Percentiles rank a stretch among this genome's conserved stretches.
Conservation (phyloP, 805 yeast genomes). For the Komagataella kurtzmanii region DNA sequence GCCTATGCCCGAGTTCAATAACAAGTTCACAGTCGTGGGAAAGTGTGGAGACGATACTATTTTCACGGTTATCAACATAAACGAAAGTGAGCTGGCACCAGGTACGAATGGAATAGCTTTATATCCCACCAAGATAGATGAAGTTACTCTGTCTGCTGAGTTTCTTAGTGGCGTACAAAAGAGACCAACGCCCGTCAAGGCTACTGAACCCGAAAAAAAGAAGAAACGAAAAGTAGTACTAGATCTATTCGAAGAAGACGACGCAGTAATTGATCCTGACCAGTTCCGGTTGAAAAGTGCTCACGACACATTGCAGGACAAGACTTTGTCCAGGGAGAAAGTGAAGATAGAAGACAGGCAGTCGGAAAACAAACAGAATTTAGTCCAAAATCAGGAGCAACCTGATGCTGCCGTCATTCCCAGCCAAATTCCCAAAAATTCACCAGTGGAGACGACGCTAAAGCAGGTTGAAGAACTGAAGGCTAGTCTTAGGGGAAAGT, state of each 20-base stretch:
- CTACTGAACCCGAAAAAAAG: not conserved
- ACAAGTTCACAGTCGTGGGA: constrained; percentile 38
- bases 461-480: not conserved
- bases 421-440: not conserved
- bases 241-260: not conserved
- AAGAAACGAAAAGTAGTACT: not conserved
- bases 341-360: not conserved
- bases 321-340: not conserved
- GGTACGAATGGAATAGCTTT: constrained; percentile 22
- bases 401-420: not conserved
- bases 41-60: constrained; percentile 42
- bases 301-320: not conserved
- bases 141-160: constrained; percentile 26
- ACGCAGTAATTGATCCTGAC: not conserved
- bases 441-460: not conserved
- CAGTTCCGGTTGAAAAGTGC: not conserved
- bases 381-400: not conserved
- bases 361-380: not conserved
- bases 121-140: constrained; percentile 33
- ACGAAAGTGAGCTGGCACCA: constrained; percentile 30
- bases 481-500: not conserved
- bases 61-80: constrained; percentile 35
- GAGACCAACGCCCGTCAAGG: not conserved
- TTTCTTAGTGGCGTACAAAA: constrained; percentile 32
- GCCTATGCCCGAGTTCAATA: constrained; percentile 29